These are phyloP conservation scores for Thielaviopsis punctulata DNA, from an alignment of 2,329 filamentous ascomycete species.

Conservation along the genomic window DNA sequence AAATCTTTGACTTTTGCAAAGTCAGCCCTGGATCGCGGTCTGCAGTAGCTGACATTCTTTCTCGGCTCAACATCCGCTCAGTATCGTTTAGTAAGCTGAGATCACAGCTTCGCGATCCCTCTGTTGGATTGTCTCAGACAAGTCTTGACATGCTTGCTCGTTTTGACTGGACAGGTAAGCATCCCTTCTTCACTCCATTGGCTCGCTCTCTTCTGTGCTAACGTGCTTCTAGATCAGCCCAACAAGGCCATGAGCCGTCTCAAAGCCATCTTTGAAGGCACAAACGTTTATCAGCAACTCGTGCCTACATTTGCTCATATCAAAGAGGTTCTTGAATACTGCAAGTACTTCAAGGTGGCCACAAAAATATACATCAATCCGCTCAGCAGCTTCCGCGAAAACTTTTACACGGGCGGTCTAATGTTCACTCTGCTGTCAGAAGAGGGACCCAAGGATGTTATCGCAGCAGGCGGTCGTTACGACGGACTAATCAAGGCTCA, in stretches of 20 bases:
- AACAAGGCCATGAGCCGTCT: conserved; percentile 40
- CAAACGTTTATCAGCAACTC: conserved; percentile 54
- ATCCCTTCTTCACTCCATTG: no score
- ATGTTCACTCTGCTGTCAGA: conserved; percentile 87
- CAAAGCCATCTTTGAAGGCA: conserved; percentile 43
- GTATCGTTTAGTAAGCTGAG: conserved; percentile 72
- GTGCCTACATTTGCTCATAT: conserved; percentile 65
- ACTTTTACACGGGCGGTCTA: conserved; percentile 72
- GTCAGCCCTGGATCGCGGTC: conserved; percentile 52
- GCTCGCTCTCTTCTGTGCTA: no score
- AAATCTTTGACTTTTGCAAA: conserved; percentile 81
- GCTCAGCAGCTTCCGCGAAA: conserved; percentile 75
- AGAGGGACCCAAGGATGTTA: conserved; percentile 64
- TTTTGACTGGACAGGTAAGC: conserved; percentile 72
- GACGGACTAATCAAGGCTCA: conserved; percentile 78
- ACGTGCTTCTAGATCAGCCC: conserved; percentile 28
- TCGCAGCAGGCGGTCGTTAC: conserved; percentile 87
- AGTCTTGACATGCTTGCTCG: conserved; percentile 77
- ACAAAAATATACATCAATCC: conserved; percentile 73
- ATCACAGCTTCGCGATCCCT: conserved; percentile 61
- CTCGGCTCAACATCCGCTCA: conserved; percentile 68
- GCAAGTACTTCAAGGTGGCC: conserved; percentile 55
- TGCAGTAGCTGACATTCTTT: conserved; percentile 65
- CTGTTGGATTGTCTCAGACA: conserved; percentile 70
- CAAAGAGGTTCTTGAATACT: conserved; percentile 58